Conservation (phyloP, 2,329 filamentous ascomycete species). For the Colletotrichum salicis region DNA sequence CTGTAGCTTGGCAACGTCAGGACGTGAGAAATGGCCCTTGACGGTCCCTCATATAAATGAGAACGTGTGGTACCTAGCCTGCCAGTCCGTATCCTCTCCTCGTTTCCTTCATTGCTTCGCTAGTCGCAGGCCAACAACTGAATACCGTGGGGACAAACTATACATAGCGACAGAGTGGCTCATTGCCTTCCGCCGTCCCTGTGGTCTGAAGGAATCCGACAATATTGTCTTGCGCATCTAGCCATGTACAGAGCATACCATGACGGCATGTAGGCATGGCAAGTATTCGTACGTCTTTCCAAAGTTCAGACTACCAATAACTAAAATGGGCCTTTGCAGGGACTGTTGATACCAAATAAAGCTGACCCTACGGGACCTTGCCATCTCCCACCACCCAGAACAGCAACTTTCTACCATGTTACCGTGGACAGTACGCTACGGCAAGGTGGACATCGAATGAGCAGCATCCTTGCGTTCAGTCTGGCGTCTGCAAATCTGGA, state of each 20-base stretch:
- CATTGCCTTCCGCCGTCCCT: background rate
- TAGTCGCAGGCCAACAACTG: too few species aligned
- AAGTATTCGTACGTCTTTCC: background rate
- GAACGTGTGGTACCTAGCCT: background rate
- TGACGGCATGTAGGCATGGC: background rate
- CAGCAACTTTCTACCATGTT: background rate
- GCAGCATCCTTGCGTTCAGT: slow-evolving; percentile 9
- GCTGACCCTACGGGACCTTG: slow-evolving; percentile 21
- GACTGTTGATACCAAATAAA: slow-evolving; percentile 11
- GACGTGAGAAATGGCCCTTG: too few species aligned
- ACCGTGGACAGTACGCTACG: slow-evolving; percentile 8
- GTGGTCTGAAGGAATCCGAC: background rate
- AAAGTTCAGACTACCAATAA: too few species aligned
- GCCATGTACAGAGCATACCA: background rate
- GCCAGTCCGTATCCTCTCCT: background rate
- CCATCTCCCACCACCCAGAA: slow-evolving; percentile 3
- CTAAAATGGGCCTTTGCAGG: background rate
- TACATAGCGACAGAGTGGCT: too few species aligned
- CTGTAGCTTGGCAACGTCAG: too few species aligned
- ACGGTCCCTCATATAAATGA: background rate
- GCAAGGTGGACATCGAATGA: slow-evolving; percentile 8
- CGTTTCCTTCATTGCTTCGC: background rate
- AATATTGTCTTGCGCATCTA: background rate
- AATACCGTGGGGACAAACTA: too few species aligned
- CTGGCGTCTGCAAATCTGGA: slow-evolving; percentile 1